Evolutionary conservation across 225 moss, liverwort and hornwort genomes (phyloP).

Genomic region (Neckera pumila): DNA sequence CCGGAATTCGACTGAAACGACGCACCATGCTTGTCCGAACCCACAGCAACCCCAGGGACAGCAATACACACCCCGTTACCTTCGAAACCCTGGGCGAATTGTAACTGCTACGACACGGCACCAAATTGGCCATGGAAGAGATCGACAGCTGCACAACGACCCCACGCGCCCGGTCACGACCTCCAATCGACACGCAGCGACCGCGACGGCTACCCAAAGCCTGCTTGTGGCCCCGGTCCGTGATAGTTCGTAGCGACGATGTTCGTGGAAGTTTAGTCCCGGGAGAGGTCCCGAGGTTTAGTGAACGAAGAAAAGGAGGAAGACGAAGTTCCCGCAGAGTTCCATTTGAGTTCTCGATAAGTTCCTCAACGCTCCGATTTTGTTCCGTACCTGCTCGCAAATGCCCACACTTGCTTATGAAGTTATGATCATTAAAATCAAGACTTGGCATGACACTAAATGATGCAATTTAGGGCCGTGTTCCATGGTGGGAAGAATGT

Average conservation of each 20-base stretch:
- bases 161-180: neutral
- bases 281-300: neutral
- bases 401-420: neutral
- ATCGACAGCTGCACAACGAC: neutral
- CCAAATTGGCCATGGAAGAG: neutral
- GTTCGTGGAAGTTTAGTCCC: neutral
- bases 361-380: neutral
- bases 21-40: neutral
- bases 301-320: neutral
- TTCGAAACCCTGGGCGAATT: slow-evolving; percentile 16
- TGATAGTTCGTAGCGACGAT: neutral
- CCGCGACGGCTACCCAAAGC: neutral
- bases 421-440: neutral
- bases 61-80: neutral
- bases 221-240: neutral
- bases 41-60: neutral
- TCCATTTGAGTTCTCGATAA: neutral
- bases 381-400: neutral
- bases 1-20: neutral
- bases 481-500: neutral
- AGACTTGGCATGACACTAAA: neutral
- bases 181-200: neutral
- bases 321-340: slow-evolving; percentile 17
- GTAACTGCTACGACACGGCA: slow-evolving; percentile 9
- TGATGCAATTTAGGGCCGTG: too few species aligned